A percentile compares a stretch with the other conserved stretches of the same genome.
Evolutionary conservation across 768 basidiomycete species (phyloP).

Genomic region (Panaeolus cyanescens): DNA sequence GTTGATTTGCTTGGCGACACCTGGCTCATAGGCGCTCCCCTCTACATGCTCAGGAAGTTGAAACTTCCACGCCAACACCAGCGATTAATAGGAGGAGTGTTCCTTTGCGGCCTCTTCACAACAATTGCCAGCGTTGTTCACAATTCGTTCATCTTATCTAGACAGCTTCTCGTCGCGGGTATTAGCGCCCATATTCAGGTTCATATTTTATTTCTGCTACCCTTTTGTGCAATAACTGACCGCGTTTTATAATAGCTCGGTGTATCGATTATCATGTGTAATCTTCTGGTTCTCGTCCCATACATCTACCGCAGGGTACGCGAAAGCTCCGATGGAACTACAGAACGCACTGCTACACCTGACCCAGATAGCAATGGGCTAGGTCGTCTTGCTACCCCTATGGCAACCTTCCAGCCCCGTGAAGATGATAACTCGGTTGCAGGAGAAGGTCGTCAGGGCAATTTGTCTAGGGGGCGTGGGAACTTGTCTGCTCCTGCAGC

Average conservation of each 20-base stretch:
- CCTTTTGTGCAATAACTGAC: too few relatives aligned
- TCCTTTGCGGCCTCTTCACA: conserved; percentile 3
- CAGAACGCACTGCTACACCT: neutral
- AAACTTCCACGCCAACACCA: conserved; percentile 1
- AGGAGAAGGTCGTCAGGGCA: neutral
- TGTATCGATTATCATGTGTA: neutral
- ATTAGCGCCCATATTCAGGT: conserved; percentile 5
- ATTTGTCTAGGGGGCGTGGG: neutral
- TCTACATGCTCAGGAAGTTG: conserved; percentile 5
- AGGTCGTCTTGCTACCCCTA: neutral
- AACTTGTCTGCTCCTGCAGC: neutral
- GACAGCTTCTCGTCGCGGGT: neutral
- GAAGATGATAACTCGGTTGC: neutral
- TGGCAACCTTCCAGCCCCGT: neutral
- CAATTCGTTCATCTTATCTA: neutral
- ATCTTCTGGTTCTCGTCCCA: neutral
- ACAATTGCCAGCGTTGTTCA: conserved; percentile 2
- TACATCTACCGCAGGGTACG: conserved; percentile 2
- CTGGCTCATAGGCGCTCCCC: conserved; percentile 2
- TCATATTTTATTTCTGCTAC: neutral
- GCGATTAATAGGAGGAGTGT: neutral
- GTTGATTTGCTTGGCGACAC: conserved; percentile 1
- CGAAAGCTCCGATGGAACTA: neutral
- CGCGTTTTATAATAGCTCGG: neutral
- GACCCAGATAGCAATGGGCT: neutral